Conservation (phyloP, 2,329 filamentous ascomycete genomes). For the Exserohilum rostratum region DNA sequence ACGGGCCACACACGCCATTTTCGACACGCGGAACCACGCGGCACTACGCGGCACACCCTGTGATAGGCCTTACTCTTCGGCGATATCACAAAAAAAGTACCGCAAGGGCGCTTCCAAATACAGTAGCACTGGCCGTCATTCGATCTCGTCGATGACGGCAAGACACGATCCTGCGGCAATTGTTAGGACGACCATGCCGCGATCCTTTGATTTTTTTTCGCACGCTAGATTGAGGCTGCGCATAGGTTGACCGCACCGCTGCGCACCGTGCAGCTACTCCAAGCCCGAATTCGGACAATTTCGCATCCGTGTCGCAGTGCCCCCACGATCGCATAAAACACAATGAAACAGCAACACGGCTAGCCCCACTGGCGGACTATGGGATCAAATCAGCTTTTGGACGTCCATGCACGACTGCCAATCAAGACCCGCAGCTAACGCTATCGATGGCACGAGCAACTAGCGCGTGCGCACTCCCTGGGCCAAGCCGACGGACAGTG, state of each 20-base stretch:
- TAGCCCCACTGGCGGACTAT: conserved; percentile 7
- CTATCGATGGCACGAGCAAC: background rate
- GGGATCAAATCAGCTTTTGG: conserved; percentile 7
- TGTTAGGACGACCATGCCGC: conserved; percentile 12
- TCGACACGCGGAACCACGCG: conserved; percentile 8
- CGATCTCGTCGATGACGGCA: conserved; percentile 9
- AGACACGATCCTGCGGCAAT: conserved; percentile 10
- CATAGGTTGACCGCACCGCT: conserved; percentile 6
- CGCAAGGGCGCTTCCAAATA: conserved; percentile 5
- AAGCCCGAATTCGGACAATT: conserved; percentile 8
- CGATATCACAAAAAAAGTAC: conserved; percentile 6
- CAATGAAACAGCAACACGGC: conserved; percentile 15
- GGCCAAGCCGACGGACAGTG: conserved; percentile 7
- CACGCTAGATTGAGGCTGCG: conserved; percentile 4
- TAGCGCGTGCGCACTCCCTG: conserved; percentile 3
- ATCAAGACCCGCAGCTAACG: conserved; percentile 1
- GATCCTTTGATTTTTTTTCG: background rate
- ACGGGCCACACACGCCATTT: conserved; percentile 3
- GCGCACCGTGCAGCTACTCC: conserved; percentile 6
- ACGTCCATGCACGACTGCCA: background rate
- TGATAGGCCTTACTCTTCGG: conserved; percentile 7
- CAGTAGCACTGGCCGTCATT: conserved; percentile 3
- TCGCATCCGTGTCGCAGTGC: background rate
- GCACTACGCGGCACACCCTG: conserved; percentile 6
- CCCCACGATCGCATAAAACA: conserved; percentile 13